Conservation (phyloP, 2,329 filamentous ascomycete species). For the Cyanodermella asteris region DNA sequence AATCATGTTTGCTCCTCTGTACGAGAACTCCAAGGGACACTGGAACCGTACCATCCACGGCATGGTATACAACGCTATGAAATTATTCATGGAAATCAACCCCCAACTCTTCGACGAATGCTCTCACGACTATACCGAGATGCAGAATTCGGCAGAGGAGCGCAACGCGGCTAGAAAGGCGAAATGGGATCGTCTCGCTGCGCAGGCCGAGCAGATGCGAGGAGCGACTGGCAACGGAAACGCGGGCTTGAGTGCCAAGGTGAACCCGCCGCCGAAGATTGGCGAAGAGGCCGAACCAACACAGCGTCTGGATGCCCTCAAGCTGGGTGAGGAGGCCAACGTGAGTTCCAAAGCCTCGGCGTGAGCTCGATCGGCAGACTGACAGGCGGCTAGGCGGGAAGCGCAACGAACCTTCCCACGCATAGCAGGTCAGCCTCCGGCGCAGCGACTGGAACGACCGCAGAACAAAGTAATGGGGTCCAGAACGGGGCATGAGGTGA, state of each 20-base stretch:
- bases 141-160: slow-evolving; percentile 77
- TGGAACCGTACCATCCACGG: slow-evolving; percentile 99
- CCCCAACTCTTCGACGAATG: slow-evolving; percentile 96
- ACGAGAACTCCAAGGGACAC: slow-evolving; percentile 97
- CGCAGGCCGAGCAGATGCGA: slow-evolving; percentile 46
- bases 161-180: slow-evolving; percentile 61
- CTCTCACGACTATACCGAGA: slow-evolving; percentile 92
- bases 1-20: slow-evolving; percentile 97
- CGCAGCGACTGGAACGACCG: too few species aligned
- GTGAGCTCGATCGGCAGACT: too few species aligned
- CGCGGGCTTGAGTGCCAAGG: slow-evolving; percentile 8
- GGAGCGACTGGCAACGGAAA: slow-evolving; percentile 18
- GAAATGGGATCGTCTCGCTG: slow-evolving; percentile 71
- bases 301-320: slow-evolving; percentile 15
- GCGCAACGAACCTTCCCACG: too few species aligned
- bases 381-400: too few species aligned
- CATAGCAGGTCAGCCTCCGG: too few species aligned
- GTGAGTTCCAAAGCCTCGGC: too few species aligned
- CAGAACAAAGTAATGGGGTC: too few species aligned
- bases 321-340: too few species aligned
- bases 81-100: slow-evolving; percentile 99
- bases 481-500: too few species aligned
- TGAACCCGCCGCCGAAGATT: slow-evolving; percentile 4
- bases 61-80: slow-evolving; percentile 99
- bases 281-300: slow-evolving; percentile 13